Conservation (phyloP, 1,284 basidiomycete species). For the Ustilago cynodontis region DNA sequence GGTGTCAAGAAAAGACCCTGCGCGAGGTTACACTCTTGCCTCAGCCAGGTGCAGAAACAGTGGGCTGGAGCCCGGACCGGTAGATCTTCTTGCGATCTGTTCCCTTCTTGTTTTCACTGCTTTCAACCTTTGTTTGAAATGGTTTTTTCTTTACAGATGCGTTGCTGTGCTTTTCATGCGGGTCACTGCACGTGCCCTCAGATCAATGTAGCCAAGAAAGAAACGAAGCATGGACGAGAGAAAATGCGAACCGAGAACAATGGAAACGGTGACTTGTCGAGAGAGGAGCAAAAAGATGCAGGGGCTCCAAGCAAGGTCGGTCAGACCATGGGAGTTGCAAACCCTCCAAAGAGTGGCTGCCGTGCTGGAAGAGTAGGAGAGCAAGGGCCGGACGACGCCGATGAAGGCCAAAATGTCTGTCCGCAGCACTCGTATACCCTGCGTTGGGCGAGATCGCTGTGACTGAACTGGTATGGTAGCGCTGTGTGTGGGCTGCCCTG, state of each 20-base stretch:
- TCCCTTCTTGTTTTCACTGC: background rate
- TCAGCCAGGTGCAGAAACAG: background rate
- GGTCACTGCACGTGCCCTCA: background rate
- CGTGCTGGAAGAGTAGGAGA: conserved; percentile 27
- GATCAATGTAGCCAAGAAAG: background rate
- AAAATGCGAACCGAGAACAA: background rate
- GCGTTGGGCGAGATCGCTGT: background rate
- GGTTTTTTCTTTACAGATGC: background rate
- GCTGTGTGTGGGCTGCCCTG: conserved; percentile 30
- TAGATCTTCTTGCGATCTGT: background rate
- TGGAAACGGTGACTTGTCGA: too few species aligned
- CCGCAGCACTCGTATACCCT: conserved; percentile 21
- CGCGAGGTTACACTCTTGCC: background rate
- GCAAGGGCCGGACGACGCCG: conserved; percentile 27
- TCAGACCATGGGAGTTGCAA: conserved; percentile 28
- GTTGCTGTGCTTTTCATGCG: conserved; percentile 12
- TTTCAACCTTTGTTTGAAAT: conserved; percentile 9
- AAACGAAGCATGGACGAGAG: conserved; percentile 1
- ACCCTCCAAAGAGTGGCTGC: conserved; percentile 35
- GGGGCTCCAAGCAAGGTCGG: background rate
- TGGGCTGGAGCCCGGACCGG: background rate
- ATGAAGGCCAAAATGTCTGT: conserved; percentile 10
- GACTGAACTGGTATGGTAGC: conserved; percentile 10
- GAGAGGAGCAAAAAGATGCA: background rate
- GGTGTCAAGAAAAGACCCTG: background rate